Evolutionary conservation across 192 early-diverging fungal species (phyloP), one percentile per base, ranked within the genome.

Genomic region (Gigaspora rosea): DNA sequence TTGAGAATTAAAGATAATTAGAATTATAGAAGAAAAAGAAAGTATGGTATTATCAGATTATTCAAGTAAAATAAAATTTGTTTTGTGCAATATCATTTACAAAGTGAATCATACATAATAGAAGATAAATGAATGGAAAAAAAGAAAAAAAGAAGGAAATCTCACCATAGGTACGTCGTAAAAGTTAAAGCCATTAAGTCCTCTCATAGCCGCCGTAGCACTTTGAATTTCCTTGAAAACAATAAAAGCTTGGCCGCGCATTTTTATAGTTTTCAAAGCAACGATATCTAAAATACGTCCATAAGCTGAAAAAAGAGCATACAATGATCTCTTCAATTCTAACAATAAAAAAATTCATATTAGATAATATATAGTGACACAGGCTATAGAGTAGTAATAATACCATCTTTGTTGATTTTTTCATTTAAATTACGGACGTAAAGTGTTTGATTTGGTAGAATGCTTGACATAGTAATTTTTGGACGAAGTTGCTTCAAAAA

Each of bases 161-260:
- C 85, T 79, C 88, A 95, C 94, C 86, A 98, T 87, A 9, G 91
- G 84, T 70, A 85, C 86, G n/a, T 90, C 91, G 78, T 93, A 97
- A 80, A 99, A 91, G 7, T 82, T 86, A 71, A 95, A 95, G 27
- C 95, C 96, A 82, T 97, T 93, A 51, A 98, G 83, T 35, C 92
- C 88, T 73, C 96, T 86, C 70, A 97, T 78, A 7, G 98, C 96
- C 0, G 92, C 84, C 47, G 95, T 96, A 4, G 98, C 94, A 18
- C 88, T 82, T 8, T 93, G 80, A n/a, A 96, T 90, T 74, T 97
- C 92, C 46, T 85, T 82, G 77, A 96, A 97, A 16, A 92, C 96
- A 27, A 99, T 82, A 81, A 95, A 97, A 0, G 98, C 98, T 84
- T 99, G 98, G 18, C 96, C 96, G 41, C 96, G 93, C 88, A 94